A percentile compares a stretch with the other conserved stretches of the same genome.
phyloP scores from a whole-genome alignment of 805 yeast species.

The Priceomyces fermenticarens region DNA sequence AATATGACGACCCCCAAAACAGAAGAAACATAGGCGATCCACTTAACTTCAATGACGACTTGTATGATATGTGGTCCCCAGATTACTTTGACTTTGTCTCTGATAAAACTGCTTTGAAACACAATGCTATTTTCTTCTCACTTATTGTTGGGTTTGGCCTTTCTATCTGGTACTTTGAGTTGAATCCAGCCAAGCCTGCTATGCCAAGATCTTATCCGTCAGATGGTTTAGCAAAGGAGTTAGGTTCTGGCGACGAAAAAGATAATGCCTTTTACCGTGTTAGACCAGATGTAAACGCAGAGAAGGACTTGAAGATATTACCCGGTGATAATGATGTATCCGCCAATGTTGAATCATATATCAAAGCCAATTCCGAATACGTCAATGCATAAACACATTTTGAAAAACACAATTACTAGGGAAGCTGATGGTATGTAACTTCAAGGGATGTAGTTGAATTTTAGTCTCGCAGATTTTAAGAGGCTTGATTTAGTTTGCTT shows the following conservation, averaged over 20 bases:
- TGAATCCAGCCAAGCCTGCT: conserved; percentile 64
- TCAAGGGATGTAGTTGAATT: too few species aligned
- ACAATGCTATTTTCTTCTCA: conserved; percentile 50
- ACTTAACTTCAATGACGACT: conserved; percentile 66
- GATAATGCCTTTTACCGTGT: conserved; percentile 43
- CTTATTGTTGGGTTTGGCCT: conserved; percentile 43
- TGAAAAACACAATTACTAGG: background rate
- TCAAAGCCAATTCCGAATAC: conserved; percentile 35
- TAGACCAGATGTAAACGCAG: conserved; percentile 38
- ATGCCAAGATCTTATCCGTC: conserved; percentile 73
- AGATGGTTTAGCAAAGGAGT: conserved; percentile 70
- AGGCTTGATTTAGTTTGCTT: too few species aligned
- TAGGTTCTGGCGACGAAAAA: conserved; percentile 59
- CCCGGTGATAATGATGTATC: conserved; percentile 25
- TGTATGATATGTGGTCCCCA: conserved; percentile 83
- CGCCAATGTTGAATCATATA: conserved; percentile 29
- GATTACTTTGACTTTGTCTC: conserved; percentile 62
- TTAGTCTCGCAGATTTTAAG: too few species aligned
- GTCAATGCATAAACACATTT: conserved; percentile 18
- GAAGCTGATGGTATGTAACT: too few species aligned
- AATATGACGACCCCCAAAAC: conserved; percentile 77
- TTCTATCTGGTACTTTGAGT: conserved; percentile 42
- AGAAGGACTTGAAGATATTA: conserved; percentile 34
- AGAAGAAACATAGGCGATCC: conserved; percentile 78
- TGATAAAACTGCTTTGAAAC: conserved; percentile 58